These are phyloP conservation scores for Metarhizium humberi DNA, from an alignment of 2,329 filamentous ascomycete genomes.

Conservation along the genomic window DNA sequence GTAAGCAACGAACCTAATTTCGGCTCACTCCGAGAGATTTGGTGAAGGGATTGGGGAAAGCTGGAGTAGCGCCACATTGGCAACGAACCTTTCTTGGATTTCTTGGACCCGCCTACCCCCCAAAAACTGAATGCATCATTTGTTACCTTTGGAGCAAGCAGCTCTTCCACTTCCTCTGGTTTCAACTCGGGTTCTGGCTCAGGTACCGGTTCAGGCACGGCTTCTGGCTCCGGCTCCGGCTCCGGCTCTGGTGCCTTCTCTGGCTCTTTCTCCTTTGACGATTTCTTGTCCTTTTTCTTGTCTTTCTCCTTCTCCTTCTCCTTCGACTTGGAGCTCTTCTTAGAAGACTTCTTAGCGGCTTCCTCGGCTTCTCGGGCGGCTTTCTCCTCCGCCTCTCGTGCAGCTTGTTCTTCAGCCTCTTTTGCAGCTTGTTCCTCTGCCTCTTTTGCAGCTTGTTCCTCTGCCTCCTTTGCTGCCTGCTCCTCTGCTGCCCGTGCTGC, in stretches of 20 bases:
- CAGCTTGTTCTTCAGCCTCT: constrained; percentile 13
- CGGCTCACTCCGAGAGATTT: constrained; percentile 21
- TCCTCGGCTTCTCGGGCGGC: constrained; percentile 27
- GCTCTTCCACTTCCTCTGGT: constrained; percentile 33
- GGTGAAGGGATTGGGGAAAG: constrained; percentile 5
- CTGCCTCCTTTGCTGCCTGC: constrained; percentile 22
- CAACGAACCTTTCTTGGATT: constrained; percentile 29
- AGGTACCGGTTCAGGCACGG: constrained; percentile 6
- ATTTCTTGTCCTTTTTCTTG: constrained; percentile 16
- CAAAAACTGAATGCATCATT: constrained; percentile 47
- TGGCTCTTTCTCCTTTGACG: constrained; percentile 9
- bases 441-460: constrained; percentile 9
- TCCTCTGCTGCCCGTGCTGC: constrained; percentile 30
- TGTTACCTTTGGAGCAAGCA: constrained; percentile 25
- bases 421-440: constrained; percentile 9
- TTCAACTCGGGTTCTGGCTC: constrained; percentile 23
- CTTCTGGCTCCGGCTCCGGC: constrained; percentile 8
- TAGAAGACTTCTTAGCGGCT: constrained; percentile 27
- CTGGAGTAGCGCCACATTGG: constrained; percentile 11
- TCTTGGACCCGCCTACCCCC: constrained; percentile 37
- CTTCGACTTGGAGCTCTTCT: constrained; percentile 26
- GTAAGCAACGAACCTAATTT: constrained; percentile 39
- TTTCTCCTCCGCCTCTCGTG: constrained; percentile 13
- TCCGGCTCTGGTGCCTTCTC: constrained; percentile 2
- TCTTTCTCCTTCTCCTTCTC: constrained; percentile 12